These are phyloP conservation scores for Rhizopus arrhizus DNA, from an alignment of 371 early-diverging fungal genomes.

Conservation along the genomic window DNA sequence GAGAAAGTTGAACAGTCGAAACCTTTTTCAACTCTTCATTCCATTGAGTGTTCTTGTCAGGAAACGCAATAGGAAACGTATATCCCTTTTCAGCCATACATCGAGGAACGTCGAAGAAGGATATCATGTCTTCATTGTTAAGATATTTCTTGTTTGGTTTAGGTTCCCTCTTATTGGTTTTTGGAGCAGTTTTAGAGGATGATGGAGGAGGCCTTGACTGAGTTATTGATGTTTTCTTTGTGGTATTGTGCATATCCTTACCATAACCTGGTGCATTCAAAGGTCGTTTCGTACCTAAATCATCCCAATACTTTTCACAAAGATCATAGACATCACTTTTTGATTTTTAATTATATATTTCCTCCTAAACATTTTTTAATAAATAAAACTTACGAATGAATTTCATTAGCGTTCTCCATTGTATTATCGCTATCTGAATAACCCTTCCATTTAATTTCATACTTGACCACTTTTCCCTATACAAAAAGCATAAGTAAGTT, in stretches of 20 bases:
- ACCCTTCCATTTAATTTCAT: constrained; percentile 29
- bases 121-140: background rate
- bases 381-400: constrained; percentile 32
- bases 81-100: constrained; percentile 20
- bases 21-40: constrained; percentile 9
- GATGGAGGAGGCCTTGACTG: background rate
- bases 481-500: background rate
- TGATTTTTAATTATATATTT: background rate
- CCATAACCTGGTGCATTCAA: constrained; percentile 14
- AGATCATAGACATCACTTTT: constrained; percentile 33
- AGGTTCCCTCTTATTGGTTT: background rate
- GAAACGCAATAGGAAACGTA: constrained; percentile 6
- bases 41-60: constrained; percentile 13
- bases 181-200: background rate
- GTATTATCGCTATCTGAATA: constrained; percentile 27
- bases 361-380: background rate
- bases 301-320: constrained; percentile 33
- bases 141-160: no score
- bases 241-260: background rate
- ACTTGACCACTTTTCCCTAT: constrained; percentile 22
- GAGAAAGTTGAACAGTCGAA: constrained; percentile 25
- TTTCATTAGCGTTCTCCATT: constrained; percentile 24
- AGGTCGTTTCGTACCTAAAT: constrained; percentile 1
- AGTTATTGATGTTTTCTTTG: background rate
- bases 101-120: constrained; percentile 1